Evolutionary conservation across 768 basidiomycete genomes (phyloP).

Genomic region (Podaxis sp.): DNA sequence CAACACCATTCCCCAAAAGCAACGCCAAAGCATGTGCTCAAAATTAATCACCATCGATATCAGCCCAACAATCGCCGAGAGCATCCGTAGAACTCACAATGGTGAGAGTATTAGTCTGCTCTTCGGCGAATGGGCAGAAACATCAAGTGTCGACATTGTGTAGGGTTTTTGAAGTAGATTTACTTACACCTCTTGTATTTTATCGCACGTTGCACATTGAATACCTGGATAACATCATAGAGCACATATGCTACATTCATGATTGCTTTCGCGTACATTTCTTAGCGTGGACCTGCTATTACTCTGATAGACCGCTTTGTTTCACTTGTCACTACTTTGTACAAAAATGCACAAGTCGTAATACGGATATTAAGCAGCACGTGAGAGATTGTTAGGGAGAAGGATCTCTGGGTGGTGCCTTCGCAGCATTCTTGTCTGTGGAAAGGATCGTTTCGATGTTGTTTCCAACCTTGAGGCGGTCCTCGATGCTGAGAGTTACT

Average conservation of each 20-base stretch:
- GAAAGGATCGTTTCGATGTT: slow-evolving; percentile 56
- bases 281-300: neutral
- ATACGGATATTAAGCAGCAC: neutral
- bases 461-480: slow-evolving; percentile 55
- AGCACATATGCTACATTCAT: neutral
- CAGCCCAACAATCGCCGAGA: slow-evolving; percentile 89
- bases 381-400: neutral
- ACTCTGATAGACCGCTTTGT: neutral
- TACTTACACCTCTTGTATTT: neutral
- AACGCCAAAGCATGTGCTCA: slow-evolving; percentile 54
- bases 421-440: slow-evolving; percentile 65
- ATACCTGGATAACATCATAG: neutral
- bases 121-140: slow-evolving; percentile 79
- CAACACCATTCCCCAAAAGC: slow-evolving; percentile 87
- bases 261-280: neutral
- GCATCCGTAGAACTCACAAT: slow-evolving; percentile 91
- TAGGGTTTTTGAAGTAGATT: slow-evolving; percentile 12
- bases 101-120: slow-evolving; percentile 89
- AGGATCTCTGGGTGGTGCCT: slow-evolving; percentile 42
- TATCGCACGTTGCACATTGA: neutral
- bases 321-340: neutral
- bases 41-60: slow-evolving; percentile 91
- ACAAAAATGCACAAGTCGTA: neutral
- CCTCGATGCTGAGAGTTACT: slow-evolving; percentile 50
- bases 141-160: slow-evolving; percentile 33